Evolutionary conservation across 352 stramenopile species (phyloP), one percentile per base, ranked within the genome.

Genomic region (Globisporangium lucens): DNA sequence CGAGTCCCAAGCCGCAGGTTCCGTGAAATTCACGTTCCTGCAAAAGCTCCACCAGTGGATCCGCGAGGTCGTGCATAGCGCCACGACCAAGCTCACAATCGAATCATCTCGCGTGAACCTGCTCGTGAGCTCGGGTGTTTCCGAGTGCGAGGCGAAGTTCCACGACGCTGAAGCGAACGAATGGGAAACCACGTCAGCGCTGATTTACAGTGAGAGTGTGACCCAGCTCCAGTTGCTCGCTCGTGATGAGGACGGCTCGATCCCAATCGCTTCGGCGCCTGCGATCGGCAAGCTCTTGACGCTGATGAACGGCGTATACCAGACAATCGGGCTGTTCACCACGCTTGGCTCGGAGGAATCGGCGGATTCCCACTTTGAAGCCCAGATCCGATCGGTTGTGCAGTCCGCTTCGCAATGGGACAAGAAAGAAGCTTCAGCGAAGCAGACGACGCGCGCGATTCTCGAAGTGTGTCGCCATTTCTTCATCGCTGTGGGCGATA

Each of bases 401-500:
- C 75, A 65, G 10, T 41, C 60, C 5, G 30, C 85, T n/a, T 68
- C 77, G 46, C 53, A 56, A 9, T 84, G 75, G 71, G 72, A 74
- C 41, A 70, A 66, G 70, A 72, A 58, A 30, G 13, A 53, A n/a
- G 20, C 33, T 2, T 70, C 30, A 5, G 56, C 72, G 20, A 43
- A 43, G n/a, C 75, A 70, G 24, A 74, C 68, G 17, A 77, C 76
- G 57, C 67, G 70, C 53, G 61, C 67, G 49, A 66, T 78, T 15
- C 69, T 93, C 9, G 65, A 74, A 33, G 69, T 83, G 8, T 74
- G 71, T 30, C 78, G 77, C 13, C 76, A 78, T 35, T 90, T 91
- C 66, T 87, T 90, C 51, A 36, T 80, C 17, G 67, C 75, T 56
- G 75, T 77, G 8, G 36, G 65, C 1, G 80, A 90, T 57, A 93